Base-by-base conservation (phyloP, 106 monocot genomes). In the Cymbidium sinense region DNA sequence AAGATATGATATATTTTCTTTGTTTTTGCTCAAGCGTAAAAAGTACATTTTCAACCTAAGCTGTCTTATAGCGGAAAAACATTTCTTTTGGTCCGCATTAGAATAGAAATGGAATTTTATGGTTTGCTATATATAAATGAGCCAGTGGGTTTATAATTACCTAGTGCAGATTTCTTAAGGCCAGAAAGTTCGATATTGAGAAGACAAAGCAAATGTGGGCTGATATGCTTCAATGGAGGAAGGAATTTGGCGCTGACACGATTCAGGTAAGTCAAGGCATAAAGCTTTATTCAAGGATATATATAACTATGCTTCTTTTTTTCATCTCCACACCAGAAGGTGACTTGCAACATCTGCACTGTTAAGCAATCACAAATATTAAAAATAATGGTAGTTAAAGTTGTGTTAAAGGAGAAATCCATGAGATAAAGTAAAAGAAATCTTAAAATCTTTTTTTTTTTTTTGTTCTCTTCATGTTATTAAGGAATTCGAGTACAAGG, bases 201-300 rank as follows among this genome's bases (percentile, higher is more conserved):
- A 89, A 87, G 73, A 50, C 89, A 41, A 92, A 92, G 83, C 91
- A 92, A 81, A 92, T 92, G 91, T 92, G 91, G 91, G 19, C 83
- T 54, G 91, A 87, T 50, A 92, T 92, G 89, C 86, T 92, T 71
- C 82, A 87, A 34, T 92, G 91, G 91, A 85, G 91, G 50, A 92
- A 92, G 71, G 91, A 89, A 77, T 92, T 92, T 76, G 81, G 89
- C 25, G 79, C 89, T 47, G 91, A 92, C 54, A 85, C 86, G 37
- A 81, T 92, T 23, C 47, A 92, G 85, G 91, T 91, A 88, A 78
- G 11, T 71, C 39, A 71, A 21, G 71, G 19, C 6, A 21, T 39
- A 39, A 0, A 71, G 30, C 20, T 71, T 36, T 13, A 20, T 7
- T 36, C 19, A 33, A 31, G 27, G 12, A 67, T 31, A n/a, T n/a